phyloP scores from a whole-genome alignment of 2,329 filamentous ascomycete genomes.

The Aspergillus sp. region DNA sequence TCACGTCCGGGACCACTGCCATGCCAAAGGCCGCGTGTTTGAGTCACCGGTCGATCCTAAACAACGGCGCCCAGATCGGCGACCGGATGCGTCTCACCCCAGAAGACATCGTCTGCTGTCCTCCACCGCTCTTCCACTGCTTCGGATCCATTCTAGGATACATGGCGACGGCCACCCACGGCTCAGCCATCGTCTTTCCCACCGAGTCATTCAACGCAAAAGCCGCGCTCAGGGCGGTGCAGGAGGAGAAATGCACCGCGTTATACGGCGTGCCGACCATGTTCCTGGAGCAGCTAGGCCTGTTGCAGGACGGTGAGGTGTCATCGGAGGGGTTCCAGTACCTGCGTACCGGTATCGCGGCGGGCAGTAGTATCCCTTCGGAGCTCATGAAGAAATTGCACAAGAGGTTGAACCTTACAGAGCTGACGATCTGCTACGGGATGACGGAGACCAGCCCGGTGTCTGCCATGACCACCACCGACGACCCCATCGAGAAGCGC shows the following conservation, averaged over 20 bases:
- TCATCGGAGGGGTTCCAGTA: conserved; percentile 56
- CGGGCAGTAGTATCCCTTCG: conserved; percentile 79
- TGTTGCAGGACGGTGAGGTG: conserved; percentile 57
- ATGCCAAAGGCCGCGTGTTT: conserved; percentile 89
- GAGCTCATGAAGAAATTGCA: conserved; percentile 68
- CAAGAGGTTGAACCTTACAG: conserved; percentile 68
- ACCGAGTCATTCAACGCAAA: conserved; percentile 80
- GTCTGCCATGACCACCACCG: conserved; percentile 73
- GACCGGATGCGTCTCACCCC: conserved; percentile 76
- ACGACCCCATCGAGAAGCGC: conserved; percentile 70
- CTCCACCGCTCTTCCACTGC: conserved; percentile 63
- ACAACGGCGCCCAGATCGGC: conserved; percentile 85
- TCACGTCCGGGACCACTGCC: conserved; percentile 93
- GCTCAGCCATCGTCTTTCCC: conserved; percentile 79
- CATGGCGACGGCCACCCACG: conserved; percentile 86
- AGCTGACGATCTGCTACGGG: conserved; percentile 91
- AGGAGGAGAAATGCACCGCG: conserved; percentile 62
- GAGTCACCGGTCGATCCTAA: conserved; percentile 80
- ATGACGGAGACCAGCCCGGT: conserved; percentile 85
- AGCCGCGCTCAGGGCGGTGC: conserved; percentile 64
- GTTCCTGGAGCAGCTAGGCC: conserved; percentile 84
- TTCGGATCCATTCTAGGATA: conserved; percentile 92
- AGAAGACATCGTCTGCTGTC: conserved; percentile 65
- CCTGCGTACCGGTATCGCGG: conserved; percentile 85
- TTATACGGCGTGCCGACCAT: conserved; percentile 93